Evolutionary conservation across 768 basidiomycete species (phyloP).

Genomic region (Amanita polypyramis): DNA sequence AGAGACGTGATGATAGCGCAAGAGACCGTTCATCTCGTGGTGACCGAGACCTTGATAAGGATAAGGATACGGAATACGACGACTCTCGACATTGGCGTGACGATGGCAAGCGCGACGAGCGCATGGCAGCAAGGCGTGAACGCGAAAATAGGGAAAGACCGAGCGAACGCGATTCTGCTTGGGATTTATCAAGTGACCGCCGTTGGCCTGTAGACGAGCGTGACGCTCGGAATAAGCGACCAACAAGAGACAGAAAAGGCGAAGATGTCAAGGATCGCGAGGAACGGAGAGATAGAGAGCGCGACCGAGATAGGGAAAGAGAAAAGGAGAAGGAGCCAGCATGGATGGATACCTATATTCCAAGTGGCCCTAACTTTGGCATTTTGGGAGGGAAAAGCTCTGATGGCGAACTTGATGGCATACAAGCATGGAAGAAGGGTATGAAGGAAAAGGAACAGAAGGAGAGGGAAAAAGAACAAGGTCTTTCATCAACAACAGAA

Average conservation of each 20-base stretch:
- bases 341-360: conserved; percentile 88
- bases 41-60: conserved; percentile 30
- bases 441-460: conserved; percentile 68
- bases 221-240: conserved; percentile 51
- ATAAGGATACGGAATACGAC: conserved; percentile 45
- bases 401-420: conserved; percentile 68
- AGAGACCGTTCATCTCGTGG: conserved; percentile 20
- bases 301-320: conserved; percentile 33
- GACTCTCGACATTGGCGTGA: conserved; percentile 74
- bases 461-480: conserved; percentile 26
- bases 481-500: not conserved
- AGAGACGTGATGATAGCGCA: conserved; percentile 18
- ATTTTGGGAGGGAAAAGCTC: conserved; percentile 52
- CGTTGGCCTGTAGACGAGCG: conserved; percentile 57
- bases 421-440: conserved; percentile 82
- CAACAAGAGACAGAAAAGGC: conserved; percentile 39
- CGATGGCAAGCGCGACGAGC: conserved; percentile 73
- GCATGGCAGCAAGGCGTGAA: conserved; percentile 52
- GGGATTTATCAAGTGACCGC: conserved; percentile 38
- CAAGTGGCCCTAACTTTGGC: conserved; percentile 42
- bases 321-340: conserved; percentile 82
- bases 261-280: conserved; percentile 40
- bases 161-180: conserved; percentile 31
- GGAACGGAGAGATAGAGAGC: conserved; percentile 32
- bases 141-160: conserved; percentile 30